A percentile compares a stretch with the other conserved stretches of the same genome.
Evolutionary conservation across 805 yeast species (phyloP).

Genomic region (Myxozyma sirexii): DNA sequence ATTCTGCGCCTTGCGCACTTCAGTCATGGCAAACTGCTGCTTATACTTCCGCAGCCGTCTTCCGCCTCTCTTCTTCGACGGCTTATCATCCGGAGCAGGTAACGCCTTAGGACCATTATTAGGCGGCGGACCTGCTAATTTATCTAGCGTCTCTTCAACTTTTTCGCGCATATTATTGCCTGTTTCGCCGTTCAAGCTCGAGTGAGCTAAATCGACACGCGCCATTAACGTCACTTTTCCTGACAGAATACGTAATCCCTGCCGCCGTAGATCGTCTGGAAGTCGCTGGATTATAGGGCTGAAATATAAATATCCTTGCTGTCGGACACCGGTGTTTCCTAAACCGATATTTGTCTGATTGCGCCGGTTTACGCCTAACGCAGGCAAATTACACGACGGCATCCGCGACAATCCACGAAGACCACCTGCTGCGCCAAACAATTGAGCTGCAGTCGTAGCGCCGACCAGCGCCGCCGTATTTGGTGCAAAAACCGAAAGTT

Average conservation of each 20-base stretch:
- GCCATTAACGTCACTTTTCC: slow-evolving; percentile 84
- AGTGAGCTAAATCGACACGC: slow-evolving; percentile 65
- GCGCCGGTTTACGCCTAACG: slow-evolving; percentile 62
- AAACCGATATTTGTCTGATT: slow-evolving; percentile 44
- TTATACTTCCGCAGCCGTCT: slow-evolving; percentile 74
- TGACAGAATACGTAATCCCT: slow-evolving; percentile 75
- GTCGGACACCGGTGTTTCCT: slow-evolving; percentile 54
- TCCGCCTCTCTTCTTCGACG: slow-evolving; percentile 87
- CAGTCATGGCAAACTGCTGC: slow-evolving; percentile 79
- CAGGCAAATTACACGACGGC: slow-evolving; percentile 83
- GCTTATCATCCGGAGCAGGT: slow-evolving; percentile 73
- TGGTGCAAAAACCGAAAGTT: slow-evolving; percentile 70
- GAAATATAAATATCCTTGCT: slow-evolving; percentile 69
- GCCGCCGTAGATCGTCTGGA: slow-evolving; percentile 61
- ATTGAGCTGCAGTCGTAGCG: slow-evolving; percentile 68
- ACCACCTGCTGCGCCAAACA: slow-evolving; percentile 72
- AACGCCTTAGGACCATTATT: slow-evolving; percentile 61
- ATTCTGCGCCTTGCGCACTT: slow-evolving; percentile 79
- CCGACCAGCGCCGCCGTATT: slow-evolving; percentile 76
- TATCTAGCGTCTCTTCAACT: slow-evolving; percentile 64
- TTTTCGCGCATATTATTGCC: slow-evolving; percentile 67
- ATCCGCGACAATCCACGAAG: slow-evolving; percentile 62
- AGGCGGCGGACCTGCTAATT: slow-evolving; percentile 77
- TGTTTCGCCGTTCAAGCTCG: slow-evolving; percentile 50
- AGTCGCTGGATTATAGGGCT: slow-evolving; percentile 61